Evolutionary conservation across 306 rosid genomes (phyloP), one percentile per base, ranked within the genome.

Genomic region (Canavalia gladiata): DNA sequence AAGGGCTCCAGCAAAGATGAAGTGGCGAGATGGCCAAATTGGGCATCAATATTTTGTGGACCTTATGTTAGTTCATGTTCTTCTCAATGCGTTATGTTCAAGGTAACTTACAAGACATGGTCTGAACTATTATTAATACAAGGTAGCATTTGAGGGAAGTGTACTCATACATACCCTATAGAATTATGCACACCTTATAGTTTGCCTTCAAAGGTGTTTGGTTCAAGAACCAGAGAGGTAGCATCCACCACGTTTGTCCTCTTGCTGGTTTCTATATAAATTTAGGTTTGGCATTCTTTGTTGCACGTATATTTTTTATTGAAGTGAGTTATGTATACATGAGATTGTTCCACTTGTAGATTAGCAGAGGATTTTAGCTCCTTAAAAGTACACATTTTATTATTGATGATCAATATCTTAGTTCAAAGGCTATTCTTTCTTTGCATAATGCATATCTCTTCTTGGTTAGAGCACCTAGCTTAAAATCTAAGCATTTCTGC

Each of bases 41-140:
- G 99, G 99, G 68, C 99, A 95, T 84, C 97, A 95, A 25, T 95
- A 95, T 80, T 95, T 93, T 74, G 96, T 92, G 59, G 98, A 95
- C 84, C 87, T 95, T 51, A 95, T 95, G 98, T 82, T 95, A 80
- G 92, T 86, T 87, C 99, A 95, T 88, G 90, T 93, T 67, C 85
- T 93, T 81, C 90, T 95, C 58, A 93, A 91, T 86, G 97, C 89
- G 0, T 84, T 93, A 0, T 95, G 99, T 81, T 77, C 86, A 78
- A 86, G 76, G 56, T 87, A 87, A 83, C 47, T 52, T 50, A 39
- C 50, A 78, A 43, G 69, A 54, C 25, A 77, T 42, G 35, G 13
- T 13, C n/a, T 42, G 46, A n/a, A n/a, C n/a, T n/a, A 18, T 0
- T 18, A 18, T 18, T 18, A 18, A 18, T 42, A 9, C 52, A 45